These are phyloP conservation scores for Malassezia globosa DNA, from an alignment of 1,284 basidiomycete species.

Conservation along the genomic window DNA sequence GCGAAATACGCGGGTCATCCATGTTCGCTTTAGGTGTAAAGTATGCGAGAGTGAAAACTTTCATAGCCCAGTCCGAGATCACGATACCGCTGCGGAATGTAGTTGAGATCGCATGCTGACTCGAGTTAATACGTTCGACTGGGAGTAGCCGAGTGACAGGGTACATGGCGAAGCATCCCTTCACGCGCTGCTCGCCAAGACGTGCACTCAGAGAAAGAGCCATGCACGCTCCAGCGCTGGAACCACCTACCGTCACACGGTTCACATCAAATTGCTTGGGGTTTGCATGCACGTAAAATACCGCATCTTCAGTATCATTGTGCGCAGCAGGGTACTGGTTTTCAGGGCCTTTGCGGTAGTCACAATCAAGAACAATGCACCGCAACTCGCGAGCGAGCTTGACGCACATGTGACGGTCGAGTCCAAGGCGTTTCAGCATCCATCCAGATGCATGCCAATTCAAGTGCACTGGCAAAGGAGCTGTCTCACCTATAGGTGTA, in stretches of 20 bases:
- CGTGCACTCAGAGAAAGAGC: constrained; percentile 22
- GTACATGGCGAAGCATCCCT: constrained; percentile 24
- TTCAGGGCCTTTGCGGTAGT: constrained; percentile 39
- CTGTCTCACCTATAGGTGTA: constrained; percentile 8
- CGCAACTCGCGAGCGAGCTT: constrained; percentile 5
- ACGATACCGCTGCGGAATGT: constrained; percentile 22
- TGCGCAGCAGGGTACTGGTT: constrained; percentile 31
- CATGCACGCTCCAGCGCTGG: constrained; percentile 34
- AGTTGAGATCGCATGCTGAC: constrained; percentile 6
- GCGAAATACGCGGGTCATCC: constrained; percentile 22
- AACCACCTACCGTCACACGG: constrained; percentile 30
- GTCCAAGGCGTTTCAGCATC: constrained; percentile 14
- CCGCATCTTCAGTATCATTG: constrained; percentile 29
- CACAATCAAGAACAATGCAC: constrained; percentile 27
- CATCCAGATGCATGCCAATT: constrained; percentile 25
- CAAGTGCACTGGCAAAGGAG: constrained; percentile 20
- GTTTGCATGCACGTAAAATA: constrained; percentile 21
- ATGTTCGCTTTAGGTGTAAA: constrained; percentile 15
- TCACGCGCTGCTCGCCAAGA: constrained; percentile 26
- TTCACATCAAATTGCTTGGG: constrained; percentile 19
- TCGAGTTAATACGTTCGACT: constrained; percentile 1
- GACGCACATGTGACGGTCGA: constrained; percentile 5
- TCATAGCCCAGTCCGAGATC: constrained; percentile 19
- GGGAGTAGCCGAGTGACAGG: constrained; percentile 21
- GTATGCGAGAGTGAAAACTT: constrained; percentile 26